Evolutionary conservation across 495 filamentous ascomycete genomes (phyloP).

Genomic region (Melanomma pulvis-pyrius): DNA sequence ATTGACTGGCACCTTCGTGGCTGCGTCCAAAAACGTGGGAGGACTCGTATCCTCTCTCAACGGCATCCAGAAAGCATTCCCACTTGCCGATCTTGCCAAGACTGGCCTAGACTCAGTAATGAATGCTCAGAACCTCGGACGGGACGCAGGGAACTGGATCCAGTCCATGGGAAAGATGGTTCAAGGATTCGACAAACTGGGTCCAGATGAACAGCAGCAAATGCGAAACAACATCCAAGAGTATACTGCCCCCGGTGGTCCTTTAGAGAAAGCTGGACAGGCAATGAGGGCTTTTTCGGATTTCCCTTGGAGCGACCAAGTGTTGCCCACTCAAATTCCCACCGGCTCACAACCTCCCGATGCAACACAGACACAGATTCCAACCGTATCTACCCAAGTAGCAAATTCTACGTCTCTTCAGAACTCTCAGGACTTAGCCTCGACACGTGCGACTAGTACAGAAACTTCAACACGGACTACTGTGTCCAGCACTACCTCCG

Average conservation of each 20-base stretch:
- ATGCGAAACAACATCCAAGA: conserved; percentile 3
- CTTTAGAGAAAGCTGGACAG: not conserved
- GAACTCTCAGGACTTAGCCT: too few relatives aligned
- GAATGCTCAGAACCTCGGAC: conserved; percentile 10
- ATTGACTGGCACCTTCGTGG: not conserved
- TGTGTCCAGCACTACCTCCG: not conserved
- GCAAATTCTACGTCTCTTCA: too few relatives aligned
- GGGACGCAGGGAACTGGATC: conserved; percentile 4
- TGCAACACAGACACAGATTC: too few relatives aligned
- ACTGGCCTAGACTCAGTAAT: not conserved
- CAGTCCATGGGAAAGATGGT: conserved; percentile 2
- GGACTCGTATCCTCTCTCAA: conserved; percentile 7
- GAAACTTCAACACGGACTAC: too few relatives aligned
- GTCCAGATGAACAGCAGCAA: not conserved
- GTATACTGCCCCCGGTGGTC: not conserved
- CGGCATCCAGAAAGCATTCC: conserved; percentile 15
- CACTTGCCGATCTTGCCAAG: not conserved
- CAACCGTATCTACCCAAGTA: too few relatives aligned
- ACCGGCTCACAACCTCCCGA: not conserved
- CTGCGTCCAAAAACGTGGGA: not conserved
- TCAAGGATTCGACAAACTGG: conserved; percentile 6
- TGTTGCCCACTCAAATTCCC: not conserved
- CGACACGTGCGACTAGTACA: not conserved
- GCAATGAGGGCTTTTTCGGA: conserved; percentile 10
- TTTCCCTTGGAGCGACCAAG: conserved; percentile 6